phyloP scores from a whole-genome alignment of 257 asterid species.

The Anisodus acutangulus region DNA sequence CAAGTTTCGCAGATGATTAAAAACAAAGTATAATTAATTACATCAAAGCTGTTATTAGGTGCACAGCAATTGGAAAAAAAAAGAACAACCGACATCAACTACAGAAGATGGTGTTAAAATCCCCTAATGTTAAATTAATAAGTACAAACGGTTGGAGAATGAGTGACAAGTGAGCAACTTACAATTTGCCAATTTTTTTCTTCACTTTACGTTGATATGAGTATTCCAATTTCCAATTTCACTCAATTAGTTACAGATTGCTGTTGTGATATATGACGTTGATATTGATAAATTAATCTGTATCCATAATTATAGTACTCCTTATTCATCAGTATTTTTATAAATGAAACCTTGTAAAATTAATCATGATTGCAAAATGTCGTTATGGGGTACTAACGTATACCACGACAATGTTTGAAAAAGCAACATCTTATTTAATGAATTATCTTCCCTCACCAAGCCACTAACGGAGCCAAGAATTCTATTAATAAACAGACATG shows the following conservation, averaged over 20 bases:
- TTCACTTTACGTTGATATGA: neutral
- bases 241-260: neutral
- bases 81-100: conserved; percentile 49
- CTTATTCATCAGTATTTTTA: neutral
- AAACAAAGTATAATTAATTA: neutral
- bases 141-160: conserved; percentile 34
- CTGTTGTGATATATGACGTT: neutral
- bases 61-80: neutral
- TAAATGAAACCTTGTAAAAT: neutral
- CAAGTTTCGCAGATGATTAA: neutral
- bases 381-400: conserved; percentile 22
- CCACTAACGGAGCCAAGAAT: neutral
- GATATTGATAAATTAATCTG: neutral
- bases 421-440: neutral
- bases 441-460: neutral
- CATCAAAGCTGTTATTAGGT: conserved; percentile 29
- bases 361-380: conserved; percentile 30
- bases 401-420: neutral
- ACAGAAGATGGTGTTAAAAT: conserved; percentile 16
- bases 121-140: conserved; percentile 29
- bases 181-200: neutral
- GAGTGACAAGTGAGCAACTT: conserved; percentile 31
- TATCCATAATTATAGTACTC: neutral
- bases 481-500: neutral
- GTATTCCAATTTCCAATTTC: neutral